phyloP scores from a whole-genome alignment of 1,139 yeast species.

The Suhomyces wounanorum region DNA sequence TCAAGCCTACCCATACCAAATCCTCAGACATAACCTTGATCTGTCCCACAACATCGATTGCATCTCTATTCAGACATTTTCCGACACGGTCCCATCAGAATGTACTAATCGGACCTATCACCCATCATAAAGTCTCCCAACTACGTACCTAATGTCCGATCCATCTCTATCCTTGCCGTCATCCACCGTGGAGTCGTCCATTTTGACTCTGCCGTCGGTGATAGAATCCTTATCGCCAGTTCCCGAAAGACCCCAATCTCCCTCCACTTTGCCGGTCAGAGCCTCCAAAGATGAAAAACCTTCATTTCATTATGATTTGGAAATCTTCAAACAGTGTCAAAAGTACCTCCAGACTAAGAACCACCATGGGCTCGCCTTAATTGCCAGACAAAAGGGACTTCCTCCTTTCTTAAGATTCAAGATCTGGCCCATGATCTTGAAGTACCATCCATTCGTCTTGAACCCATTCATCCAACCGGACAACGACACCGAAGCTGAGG shows the following conservation, averaged over 20 bases:
- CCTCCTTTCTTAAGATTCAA: constrained; percentile 79
- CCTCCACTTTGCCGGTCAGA: neutral
- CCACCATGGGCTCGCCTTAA: constrained; percentile 69
- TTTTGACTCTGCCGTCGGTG: neutral
- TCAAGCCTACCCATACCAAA: neutral
- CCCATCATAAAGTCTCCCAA: neutral
- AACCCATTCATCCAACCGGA: constrained; percentile 73
- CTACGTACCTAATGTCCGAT: constrained; percentile 1
- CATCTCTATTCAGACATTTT: neutral
- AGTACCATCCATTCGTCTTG: constrained; percentile 81
- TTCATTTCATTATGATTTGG: constrained; percentile 45
- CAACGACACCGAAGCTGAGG: constrained; percentile 15
- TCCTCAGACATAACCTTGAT: neutral
- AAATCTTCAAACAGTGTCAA: constrained; percentile 39
- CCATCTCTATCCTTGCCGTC: constrained; percentile 9
- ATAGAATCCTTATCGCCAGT: neutral
- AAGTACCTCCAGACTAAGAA: constrained; percentile 52
- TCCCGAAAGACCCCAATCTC: constrained; percentile 5
- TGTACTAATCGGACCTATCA: constrained; percentile 1
- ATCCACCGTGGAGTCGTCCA: neutral
- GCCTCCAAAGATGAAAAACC: constrained; percentile 25
- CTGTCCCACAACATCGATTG: neutral
- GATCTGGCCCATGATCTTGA: constrained; percentile 83
- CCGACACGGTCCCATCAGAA: constrained; percentile 1
- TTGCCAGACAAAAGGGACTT: constrained; percentile 82